Conservation (phyloP, 345 rosid genomes). For the Murraya paniculata region DNA sequence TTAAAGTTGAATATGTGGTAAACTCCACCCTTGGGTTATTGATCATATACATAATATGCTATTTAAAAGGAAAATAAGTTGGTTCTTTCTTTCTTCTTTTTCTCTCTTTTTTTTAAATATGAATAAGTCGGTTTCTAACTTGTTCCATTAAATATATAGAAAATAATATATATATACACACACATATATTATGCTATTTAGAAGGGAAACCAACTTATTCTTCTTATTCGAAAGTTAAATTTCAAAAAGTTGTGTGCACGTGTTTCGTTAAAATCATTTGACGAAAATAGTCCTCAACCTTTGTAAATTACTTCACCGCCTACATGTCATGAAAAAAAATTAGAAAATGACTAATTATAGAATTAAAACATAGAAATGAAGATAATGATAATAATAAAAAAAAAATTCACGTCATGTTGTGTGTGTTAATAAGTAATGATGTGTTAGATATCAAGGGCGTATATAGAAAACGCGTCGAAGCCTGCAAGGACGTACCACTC, state of each 20-base stretch:
- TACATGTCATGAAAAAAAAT: background rate
- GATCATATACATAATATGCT: no score
- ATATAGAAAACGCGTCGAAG: constrained; percentile 20
- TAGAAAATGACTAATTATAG: background rate
- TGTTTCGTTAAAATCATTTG: background rate
- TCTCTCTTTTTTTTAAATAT: no score
- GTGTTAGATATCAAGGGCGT: constrained; percentile 6
- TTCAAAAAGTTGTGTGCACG: no score
- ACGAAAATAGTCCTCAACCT: background rate
- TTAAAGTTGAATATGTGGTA: no score
- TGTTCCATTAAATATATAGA: no score
- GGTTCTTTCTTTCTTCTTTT: background rate
- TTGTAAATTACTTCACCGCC: background rate
- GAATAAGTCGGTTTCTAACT: no score
- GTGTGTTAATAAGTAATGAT: background rate
- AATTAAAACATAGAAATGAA: background rate
- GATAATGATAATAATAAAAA: background rate
- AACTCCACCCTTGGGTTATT: no score
- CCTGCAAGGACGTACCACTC: constrained; percentile 11
- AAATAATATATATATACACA: no score
- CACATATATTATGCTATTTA: no score
- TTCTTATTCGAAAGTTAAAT: no score
- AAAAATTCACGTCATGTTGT: background rate
- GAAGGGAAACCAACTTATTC: no score
- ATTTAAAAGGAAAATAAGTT: background rate